These are phyloP conservation scores for Trichaptum fuscoviolaceum DNA, from an alignment of 768 basidiomycete species.

Conservation along the genomic window DNA sequence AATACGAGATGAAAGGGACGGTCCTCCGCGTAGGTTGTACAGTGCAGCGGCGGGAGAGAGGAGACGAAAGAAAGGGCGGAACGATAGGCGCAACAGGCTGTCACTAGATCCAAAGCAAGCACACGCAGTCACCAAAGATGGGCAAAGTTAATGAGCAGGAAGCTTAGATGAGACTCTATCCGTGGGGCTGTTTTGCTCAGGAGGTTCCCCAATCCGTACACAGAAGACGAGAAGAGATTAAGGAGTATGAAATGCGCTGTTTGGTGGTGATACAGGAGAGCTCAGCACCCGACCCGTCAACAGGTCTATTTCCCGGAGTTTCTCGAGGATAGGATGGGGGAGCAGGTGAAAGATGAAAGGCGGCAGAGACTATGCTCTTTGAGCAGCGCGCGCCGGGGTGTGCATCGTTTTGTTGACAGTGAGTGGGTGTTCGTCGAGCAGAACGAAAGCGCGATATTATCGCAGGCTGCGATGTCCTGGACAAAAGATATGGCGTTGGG, in stretches of 20 bases:
- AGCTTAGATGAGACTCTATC: not conserved
- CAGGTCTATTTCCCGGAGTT: not conserved
- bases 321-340: not conserved
- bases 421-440: not conserved
- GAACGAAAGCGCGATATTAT: no score
- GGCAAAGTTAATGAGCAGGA: not conserved
- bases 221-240: not conserved
- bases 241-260: not conserved
- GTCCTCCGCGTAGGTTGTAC: not conserved
- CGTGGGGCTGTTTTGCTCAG: not conserved
- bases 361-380: not conserved
- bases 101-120: not conserved
- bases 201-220: not conserved
- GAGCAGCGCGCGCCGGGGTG: not conserved
- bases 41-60: not conserved
- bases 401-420: not conserved
- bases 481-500: not conserved
- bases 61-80: no score
- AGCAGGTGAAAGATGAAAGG: not conserved
- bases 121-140: not conserved
- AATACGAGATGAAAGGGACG: not conserved
- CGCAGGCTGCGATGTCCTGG: no score
- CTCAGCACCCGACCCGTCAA: not conserved
- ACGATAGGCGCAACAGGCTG: no score
- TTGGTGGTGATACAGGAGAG: not conserved